These are phyloP conservation scores for Beauveria caledonica DNA, from an alignment of 2,329 filamentous ascomycete genomes.

Conservation along the genomic window DNA sequence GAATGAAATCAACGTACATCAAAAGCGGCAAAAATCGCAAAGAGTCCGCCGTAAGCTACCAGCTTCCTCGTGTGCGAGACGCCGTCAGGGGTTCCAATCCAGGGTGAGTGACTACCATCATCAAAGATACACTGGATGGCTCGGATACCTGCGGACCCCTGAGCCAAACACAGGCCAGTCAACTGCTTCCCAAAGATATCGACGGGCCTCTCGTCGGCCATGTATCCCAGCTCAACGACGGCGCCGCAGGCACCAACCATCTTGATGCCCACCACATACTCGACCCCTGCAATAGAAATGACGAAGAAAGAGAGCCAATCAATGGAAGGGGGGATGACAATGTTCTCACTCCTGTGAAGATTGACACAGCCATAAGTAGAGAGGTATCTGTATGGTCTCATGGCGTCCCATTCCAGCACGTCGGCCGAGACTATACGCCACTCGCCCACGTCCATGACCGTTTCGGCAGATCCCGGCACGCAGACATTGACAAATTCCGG, in stretches of 20 bases:
- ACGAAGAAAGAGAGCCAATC: not conserved
- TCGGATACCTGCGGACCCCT: not conserved
- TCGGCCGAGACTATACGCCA: not conserved
- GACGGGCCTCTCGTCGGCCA: not conserved
- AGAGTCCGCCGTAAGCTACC: not conserved
- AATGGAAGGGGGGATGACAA: not conserved
- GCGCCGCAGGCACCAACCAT: not conserved
- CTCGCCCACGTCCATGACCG: not conserved
- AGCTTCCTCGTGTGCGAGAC: not conserved
- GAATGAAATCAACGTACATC: not conserved
- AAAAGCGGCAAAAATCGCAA: not conserved
- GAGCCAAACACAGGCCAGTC: not conserved
- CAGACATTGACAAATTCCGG: not conserved
- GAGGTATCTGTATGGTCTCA: not conserved
- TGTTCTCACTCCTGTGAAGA: not conserved
- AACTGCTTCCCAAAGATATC: not conserved
- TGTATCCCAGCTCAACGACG: constrained; percentile 3
- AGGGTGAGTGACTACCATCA: not conserved
- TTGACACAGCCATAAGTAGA: not conserved
- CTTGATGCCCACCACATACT: constrained; percentile 1
- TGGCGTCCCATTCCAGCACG: not conserved
- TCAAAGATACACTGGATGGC: not conserved
- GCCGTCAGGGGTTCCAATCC: not conserved
- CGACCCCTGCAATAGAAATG: not conserved
- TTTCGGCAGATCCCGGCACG: not conserved